Conservation (phyloP, 768 basidiomycete genomes). For the Serendipita vermifera region DNA sequence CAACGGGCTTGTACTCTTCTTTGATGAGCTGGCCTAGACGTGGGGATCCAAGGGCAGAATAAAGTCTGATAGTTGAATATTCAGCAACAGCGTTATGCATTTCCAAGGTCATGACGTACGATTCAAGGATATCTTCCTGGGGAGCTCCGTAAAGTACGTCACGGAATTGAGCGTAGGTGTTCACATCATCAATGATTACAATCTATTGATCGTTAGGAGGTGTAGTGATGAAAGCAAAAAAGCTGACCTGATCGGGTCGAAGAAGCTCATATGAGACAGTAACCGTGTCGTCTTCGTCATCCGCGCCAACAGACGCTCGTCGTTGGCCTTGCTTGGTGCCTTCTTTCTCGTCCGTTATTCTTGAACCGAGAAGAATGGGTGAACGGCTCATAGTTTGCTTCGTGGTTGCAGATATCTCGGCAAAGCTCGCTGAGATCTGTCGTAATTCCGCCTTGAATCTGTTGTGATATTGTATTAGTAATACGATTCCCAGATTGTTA, state of each 20-base stretch:
- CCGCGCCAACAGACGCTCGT: constrained; percentile 25
- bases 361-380: constrained; percentile 61
- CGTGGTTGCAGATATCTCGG: constrained; percentile 37
- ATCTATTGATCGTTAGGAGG: constrained; percentile 29
- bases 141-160: constrained; percentile 64
- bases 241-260: constrained; percentile 35
- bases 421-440: constrained; percentile 66
- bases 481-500: neutral
- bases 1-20: constrained; percentile 57
- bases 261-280: constrained; percentile 52
- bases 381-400: constrained; percentile 52
- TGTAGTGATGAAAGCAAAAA: neutral
- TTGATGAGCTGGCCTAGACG: constrained; percentile 58
- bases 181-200: constrained; percentile 77
- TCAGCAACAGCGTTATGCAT: neutral
- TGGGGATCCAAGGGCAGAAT: constrained; percentile 58
- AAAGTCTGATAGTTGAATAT: constrained; percentile 44
- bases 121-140: constrained; percentile 85
- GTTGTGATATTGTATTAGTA: neutral
- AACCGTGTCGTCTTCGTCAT: constrained; percentile 67
- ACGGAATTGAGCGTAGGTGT: constrained; percentile 65
- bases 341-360: constrained; percentile 26
- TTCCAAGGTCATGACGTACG: constrained; percentile 27
- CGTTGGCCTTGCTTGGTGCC: constrained; percentile 13
- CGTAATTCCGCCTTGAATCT: constrained; percentile 77